Evolutionary conservation across 1,284 basidiomycete species (phyloP).

Genomic region (Boletus mariae): DNA sequence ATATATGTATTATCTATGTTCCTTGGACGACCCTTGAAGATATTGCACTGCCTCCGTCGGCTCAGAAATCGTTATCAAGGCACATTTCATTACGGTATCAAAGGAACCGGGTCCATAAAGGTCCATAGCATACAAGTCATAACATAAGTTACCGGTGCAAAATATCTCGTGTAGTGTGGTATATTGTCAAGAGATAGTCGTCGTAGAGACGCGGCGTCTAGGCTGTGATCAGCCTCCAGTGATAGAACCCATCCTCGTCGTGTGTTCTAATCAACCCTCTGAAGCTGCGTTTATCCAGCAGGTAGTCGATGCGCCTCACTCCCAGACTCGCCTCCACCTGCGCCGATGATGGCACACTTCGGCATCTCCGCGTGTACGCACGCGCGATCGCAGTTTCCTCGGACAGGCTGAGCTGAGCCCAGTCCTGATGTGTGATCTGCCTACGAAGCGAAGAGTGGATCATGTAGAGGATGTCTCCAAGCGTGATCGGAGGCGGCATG

Average conservation of each 20-base stretch:
- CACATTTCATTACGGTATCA: not conserved
- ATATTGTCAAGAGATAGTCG: not conserved
- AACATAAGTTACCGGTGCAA: not conserved
- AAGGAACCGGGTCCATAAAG: not conserved
- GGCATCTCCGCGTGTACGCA: conserved; percentile 56
- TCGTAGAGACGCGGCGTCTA: conserved; percentile 2
- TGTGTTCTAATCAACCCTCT: conserved; percentile 46
- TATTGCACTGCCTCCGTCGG: not conserved
- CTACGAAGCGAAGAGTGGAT: conserved; percentile 51
- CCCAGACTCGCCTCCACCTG: conserved; percentile 47
- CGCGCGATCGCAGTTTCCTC: conserved; percentile 45
- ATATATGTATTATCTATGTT: too few relatives aligned
- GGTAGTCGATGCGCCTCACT: conserved; percentile 57
- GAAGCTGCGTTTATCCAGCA: conserved; percentile 50
- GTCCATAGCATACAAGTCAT: not conserved
- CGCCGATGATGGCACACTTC: conserved; percentile 37
- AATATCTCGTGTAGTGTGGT: not conserved
- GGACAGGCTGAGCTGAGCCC: conserved; percentile 41
- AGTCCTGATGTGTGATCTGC: conserved; percentile 55
- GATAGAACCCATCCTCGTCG: conserved; percentile 37
- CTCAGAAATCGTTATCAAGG: not conserved
- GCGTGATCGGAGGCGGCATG: conserved; percentile 44
- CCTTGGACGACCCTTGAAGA: not conserved
- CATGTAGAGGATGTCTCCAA: conserved; percentile 55
- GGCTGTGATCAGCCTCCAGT: conserved; percentile 37